Base-by-base conservation (phyloP, 2,329 filamentous ascomycete species). In the Fusarium sp. region DNA sequence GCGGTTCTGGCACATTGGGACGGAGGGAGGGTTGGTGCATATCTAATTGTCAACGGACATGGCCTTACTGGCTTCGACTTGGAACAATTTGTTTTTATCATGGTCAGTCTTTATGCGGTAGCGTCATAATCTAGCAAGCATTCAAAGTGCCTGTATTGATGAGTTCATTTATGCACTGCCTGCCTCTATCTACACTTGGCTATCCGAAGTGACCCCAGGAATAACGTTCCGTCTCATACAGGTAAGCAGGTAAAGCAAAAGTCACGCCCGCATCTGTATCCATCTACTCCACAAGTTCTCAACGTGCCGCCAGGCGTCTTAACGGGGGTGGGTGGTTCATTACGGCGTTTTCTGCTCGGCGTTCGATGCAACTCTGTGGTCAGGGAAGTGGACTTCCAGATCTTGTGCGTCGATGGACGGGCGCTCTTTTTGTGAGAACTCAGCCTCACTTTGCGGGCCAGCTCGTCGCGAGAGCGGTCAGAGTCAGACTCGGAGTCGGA, bases 201-300 rank as follows among this genome's bases (percentile, higher is more conserved):
- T 54, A 54, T 54, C 11, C 20, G 6, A 14, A 20, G 11, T 20
- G 7, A 13, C 25, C 3, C 18, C 27, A 14, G 20, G 50, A 31
- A 9, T 9, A 7, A 33, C 29, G 18, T 5, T 6, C 13, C 18
- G 27, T 54, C 27, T 54, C 27, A 54, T 14, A 54, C 7, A 33
- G 50, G 50, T 67, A 89, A 81, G 75, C 90, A 91, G 11, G 83
- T 85, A 74, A 92, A 91, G 80, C 90, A 92, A 81, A 91, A 91
- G 69, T 89, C 86, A 63, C 87, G 84, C 5, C 86, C 86, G 70
- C 90, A 92, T 18, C 81, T 82, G 77, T 88, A 91, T 14, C 88
- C 90, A 72, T 86, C 85, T 71, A 88, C 81, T 5, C 90, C 90
- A 68, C 90, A 92, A 16, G 83, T 83, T 61, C 87, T 82, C 73